Conservation (phyloP, 2,329 filamentous ascomycete species). For the Colletotrichum sp. region DNA sequence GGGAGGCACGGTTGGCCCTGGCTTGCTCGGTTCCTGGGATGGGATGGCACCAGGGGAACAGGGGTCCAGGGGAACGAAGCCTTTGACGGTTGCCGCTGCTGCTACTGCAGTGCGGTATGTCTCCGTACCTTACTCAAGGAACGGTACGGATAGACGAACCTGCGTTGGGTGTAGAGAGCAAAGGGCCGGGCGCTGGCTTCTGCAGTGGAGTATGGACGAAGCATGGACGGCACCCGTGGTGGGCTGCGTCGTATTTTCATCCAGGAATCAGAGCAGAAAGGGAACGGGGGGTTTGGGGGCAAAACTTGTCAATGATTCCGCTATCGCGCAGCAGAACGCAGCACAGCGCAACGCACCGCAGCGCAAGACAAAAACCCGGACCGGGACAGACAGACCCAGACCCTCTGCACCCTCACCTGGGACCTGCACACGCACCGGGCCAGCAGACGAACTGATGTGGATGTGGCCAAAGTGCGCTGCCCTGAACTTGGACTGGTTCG, state of each 20-base stretch:
- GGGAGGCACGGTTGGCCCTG: neutral
- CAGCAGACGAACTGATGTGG: neutral
- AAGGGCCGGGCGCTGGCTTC: conserved; percentile 5
- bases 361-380: neutral
- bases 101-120: neutral
- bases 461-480: neutral
- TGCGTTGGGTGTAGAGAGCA: neutral
- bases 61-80: neutral
- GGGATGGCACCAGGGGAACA: neutral
- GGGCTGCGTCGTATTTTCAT: neutral
- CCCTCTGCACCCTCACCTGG: neutral
- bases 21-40: conserved; percentile 5
- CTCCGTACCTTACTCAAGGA: neutral
- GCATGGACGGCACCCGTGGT: neutral
- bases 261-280: neutral
- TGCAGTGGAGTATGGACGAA: conserved; percentile 1
- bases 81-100: neutral
- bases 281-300: neutral
- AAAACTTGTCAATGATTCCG: neutral
- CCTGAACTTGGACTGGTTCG: conserved; percentile 11
- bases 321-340: neutral
- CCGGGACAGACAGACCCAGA: neutral
- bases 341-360: neutral
- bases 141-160: conserved; percentile 1
- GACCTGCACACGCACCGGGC: neutral